Conservation (phyloP, 1,139 yeast species). For the Yamadazyma friedrichii region DNA sequence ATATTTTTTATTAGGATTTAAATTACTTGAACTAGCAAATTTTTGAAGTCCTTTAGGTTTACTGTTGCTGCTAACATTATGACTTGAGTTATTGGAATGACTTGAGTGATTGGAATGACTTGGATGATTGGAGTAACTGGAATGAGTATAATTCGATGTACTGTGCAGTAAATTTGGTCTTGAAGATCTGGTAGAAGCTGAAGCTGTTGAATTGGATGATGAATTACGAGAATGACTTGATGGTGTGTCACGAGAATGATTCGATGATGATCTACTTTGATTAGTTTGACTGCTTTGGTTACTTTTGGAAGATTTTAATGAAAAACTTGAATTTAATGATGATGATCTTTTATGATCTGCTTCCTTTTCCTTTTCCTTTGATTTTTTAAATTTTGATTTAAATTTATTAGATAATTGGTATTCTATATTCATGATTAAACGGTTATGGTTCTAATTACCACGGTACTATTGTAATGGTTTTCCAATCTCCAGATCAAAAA, state of each 20-base stretch:
- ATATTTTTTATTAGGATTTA: slow-evolving; percentile 5
- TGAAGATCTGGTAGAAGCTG: background rate
- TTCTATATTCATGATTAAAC: slow-evolving; percentile 11
- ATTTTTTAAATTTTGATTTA: slow-evolving; percentile 10
- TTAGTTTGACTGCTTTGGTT: background rate
- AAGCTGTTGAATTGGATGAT: background rate
- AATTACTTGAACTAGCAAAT: slow-evolving; percentile 5
- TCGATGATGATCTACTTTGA: background rate
- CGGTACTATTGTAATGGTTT: background rate
- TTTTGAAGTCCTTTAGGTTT: background rate
- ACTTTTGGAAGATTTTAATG: slow-evolving; percentile 10
- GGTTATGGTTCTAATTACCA: too few relatives aligned
- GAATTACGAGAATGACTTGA: background rate
- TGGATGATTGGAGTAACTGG: background rate
- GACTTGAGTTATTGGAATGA: background rate
- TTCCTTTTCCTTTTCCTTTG: slow-evolving; percentile 1
- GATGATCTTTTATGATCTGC: slow-evolving; percentile 11
- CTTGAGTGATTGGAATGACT: background rate
- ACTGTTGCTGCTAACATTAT: background rate
- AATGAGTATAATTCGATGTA: background rate
- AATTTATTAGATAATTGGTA: slow-evolving; percentile 10
- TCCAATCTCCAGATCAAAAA: background rate
- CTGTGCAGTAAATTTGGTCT: background rate
- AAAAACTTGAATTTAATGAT: slow-evolving; percentile 9
- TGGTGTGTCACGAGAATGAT: background rate